phyloP scores from a whole-genome alignment of 2,329 filamentous ascomycete species.

The Biscogniauxia marginata region DNA sequence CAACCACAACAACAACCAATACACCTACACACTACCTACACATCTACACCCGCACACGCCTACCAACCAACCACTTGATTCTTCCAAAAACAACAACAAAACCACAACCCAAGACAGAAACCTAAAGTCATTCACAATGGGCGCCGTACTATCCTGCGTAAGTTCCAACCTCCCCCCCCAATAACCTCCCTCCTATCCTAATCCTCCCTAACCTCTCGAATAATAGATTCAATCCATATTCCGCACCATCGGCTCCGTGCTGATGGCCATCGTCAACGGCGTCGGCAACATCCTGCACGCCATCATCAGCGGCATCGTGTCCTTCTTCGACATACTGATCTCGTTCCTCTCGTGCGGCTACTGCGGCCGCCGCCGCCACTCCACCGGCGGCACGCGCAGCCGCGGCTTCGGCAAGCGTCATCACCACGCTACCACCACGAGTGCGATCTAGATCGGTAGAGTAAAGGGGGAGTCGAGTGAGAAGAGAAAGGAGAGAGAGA shows the following conservation, averaged over 20 bases:
- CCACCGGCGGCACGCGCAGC: slow-evolving; percentile 15
- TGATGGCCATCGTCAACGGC: slow-evolving; percentile 68
- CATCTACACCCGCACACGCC: slow-evolving; percentile 2
- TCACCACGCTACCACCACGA: slow-evolving; percentile 31
- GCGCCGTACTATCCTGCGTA: slow-evolving; percentile 83
- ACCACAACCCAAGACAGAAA: slow-evolving; percentile 11
- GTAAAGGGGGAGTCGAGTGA: background rate
- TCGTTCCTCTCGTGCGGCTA: slow-evolving; percentile 60
- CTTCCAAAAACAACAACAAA: slow-evolving; percentile 7
- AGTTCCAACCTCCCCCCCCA: slow-evolving; percentile 35
- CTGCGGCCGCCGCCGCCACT: slow-evolving; percentile 31
- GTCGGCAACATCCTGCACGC: slow-evolving; percentile 64
- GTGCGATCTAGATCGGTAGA: slow-evolving; percentile 29
- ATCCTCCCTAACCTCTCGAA: background rate
- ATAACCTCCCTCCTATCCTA: background rate
- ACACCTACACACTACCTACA: background rate
- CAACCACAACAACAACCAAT: slow-evolving; percentile 5
- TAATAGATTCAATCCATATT: slow-evolving; percentile 58
- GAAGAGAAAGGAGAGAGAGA: slow-evolving; percentile 4
- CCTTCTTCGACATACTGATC: slow-evolving; percentile 65
- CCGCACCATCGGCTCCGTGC: slow-evolving; percentile 62
- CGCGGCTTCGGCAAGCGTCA: slow-evolving; percentile 11
- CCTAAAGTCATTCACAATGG: slow-evolving; percentile 57
- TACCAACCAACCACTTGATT: slow-evolving; percentile 9
- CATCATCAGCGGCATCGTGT: slow-evolving; percentile 66